Evolutionary conservation across 73 alveolate genomes (phyloP).

Genomic region (Breviolum minutum): DNA sequence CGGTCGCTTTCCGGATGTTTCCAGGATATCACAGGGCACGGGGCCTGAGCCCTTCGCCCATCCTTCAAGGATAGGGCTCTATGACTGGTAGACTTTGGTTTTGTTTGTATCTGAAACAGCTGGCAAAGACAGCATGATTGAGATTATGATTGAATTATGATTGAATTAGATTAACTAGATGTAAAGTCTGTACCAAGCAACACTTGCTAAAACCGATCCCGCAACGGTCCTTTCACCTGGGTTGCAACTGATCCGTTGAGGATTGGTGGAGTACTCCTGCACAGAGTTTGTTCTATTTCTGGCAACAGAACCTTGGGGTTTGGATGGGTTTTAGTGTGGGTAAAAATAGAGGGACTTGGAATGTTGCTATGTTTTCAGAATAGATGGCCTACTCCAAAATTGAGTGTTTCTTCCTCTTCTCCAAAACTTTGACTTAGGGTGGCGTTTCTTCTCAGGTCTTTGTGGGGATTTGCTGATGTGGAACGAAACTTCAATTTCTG

Average conservation of each 20-base stretch:
- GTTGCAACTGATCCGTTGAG: background rate
- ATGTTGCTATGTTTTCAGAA: background rate
- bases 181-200: no score
- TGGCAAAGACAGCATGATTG: background rate
- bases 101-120: no score
- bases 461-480: background rate
- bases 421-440: no score
- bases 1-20: no score
- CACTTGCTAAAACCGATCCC: background rate
- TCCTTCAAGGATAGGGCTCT: background rate
- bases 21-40: background rate
- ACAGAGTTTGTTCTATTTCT: background rate
- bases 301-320: background rate
- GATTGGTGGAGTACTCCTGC: conserved; percentile 16
- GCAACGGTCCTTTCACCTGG: no score
- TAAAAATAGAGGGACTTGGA: background rate
- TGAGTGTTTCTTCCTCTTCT: no score
- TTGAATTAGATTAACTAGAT: no score
- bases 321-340: background rate
- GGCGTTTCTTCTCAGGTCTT: background rate
- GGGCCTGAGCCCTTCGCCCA: background rate
- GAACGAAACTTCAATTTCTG: no score
- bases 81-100: no score
- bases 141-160: background rate
- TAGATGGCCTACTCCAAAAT: no score